phyloP scores from a whole-genome alignment of 495 filamentous ascomycete species.

The Amorphotheca resinae region DNA sequence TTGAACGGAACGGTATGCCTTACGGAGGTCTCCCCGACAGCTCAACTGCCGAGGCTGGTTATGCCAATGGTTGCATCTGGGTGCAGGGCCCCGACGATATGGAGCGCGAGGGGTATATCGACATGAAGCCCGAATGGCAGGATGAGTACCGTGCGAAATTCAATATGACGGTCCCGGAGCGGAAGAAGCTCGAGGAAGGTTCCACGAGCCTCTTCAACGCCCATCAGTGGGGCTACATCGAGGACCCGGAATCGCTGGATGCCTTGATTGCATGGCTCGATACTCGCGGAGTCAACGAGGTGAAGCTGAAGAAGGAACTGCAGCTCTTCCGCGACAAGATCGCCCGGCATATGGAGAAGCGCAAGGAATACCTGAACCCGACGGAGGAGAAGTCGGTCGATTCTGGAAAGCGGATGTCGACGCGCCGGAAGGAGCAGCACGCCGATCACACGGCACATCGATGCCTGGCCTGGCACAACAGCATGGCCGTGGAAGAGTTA shows the following conservation, averaged over 20 bases:
- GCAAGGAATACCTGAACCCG: slow-evolving; percentile 54
- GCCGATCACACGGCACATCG: slow-evolving; percentile 45
- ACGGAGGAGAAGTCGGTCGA: slow-evolving; percentile 37
- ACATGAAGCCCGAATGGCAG: slow-evolving; percentile 52
- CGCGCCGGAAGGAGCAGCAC: slow-evolving; percentile 58
- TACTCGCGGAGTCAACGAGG: slow-evolving; percentile 66
- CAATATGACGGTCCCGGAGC: slow-evolving; percentile 68
- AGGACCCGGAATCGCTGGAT: slow-evolving; percentile 64
- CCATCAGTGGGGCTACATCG: slow-evolving; percentile 80
- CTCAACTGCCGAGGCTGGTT: slow-evolving; percentile 74
- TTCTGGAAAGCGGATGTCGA: slow-evolving; percentile 57
- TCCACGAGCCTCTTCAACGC: slow-evolving; percentile 64
- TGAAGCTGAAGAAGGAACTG: slow-evolving; percentile 76
- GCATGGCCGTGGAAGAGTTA: slow-evolving; percentile 56
- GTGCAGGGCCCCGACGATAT: slow-evolving; percentile 88
- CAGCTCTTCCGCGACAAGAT: slow-evolving; percentile 66
- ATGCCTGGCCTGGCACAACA: slow-evolving; percentile 77
- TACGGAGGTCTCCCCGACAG: slow-evolving; percentile 78
- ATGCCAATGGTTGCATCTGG: slow-evolving; percentile 92
- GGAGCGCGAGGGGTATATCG: slow-evolving; percentile 72
- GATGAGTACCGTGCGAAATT: slow-evolving; percentile 53
- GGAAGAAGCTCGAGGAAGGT: slow-evolving; percentile 80
- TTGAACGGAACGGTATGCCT: slow-evolving; percentile 97
- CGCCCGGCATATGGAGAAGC: slow-evolving; percentile 62
- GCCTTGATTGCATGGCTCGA: slow-evolving; percentile 81